phyloP scores from a whole-genome alignment of 257 asterid species.

The Galeopsis tetrahit region DNA sequence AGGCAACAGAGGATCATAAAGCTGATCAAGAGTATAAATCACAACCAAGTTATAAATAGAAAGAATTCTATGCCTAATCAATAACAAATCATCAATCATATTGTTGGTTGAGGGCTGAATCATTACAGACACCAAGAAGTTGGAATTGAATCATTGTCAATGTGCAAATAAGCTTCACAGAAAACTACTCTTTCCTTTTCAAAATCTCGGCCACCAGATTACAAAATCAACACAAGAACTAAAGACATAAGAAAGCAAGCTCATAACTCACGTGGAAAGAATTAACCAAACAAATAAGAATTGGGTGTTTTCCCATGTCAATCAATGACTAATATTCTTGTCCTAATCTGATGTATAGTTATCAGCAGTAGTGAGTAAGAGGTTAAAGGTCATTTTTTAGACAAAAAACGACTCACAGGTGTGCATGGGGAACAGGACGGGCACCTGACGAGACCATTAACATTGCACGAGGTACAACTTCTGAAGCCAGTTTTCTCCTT shows the following conservation, averaged over 20 bases:
- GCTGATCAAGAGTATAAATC: not conserved
- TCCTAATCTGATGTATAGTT: not conserved
- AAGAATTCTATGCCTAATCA: constrained; percentile 2
- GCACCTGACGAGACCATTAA: constrained; percentile 96
- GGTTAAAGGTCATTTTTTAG: constrained; percentile 3
- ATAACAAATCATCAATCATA: constrained; percentile 17
- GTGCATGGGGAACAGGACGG: constrained; percentile 72
- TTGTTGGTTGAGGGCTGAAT: not conserved
- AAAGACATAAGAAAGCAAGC: constrained; percentile 24
- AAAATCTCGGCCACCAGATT: constrained; percentile 11
- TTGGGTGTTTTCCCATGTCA: constrained; percentile 4
- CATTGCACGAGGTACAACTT: constrained; percentile 83
- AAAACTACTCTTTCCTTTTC: not conserved
- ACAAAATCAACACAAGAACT: constrained; percentile 22
- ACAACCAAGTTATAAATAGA: not conserved
- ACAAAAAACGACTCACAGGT: constrained; percentile 15
- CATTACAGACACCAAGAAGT: not conserved
- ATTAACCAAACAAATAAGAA: not conserved
- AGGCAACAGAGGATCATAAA: not conserved
- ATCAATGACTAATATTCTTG: not conserved
- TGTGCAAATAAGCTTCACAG: constrained; percentile 6
- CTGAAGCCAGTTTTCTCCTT: constrained; percentile 74
- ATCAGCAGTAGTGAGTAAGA: constrained; percentile 7
- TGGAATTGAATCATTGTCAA: not conserved
- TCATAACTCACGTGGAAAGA: constrained; percentile 28